Evolutionary conservation across 352 stramenopile genomes (phyloP), one percentile per base, ranked within the genome.

Genomic region (Phytophthora pseudosyringae): DNA sequence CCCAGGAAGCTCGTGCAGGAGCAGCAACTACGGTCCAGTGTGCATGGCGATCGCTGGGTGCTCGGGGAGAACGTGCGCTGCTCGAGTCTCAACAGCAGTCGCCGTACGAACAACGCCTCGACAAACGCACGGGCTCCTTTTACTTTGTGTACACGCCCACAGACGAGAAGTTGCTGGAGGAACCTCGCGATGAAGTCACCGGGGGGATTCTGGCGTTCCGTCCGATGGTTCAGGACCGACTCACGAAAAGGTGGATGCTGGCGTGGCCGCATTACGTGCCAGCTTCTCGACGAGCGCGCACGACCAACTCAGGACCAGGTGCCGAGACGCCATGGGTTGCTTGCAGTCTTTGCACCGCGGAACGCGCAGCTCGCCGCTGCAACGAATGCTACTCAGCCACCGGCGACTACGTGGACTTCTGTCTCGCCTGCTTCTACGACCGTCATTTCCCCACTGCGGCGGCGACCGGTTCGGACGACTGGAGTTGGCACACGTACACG

Each of bases 401-500:
- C 0, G 86, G 86, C 3, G 86, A 93, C 60, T 93, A 86, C 54
- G 64, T 93, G 31, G 77, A 95, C 57, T 80, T 81, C 51, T 95
- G 86, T 26, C 70, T 93, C 26, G 80, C 73, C 18, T 95, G 86
- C 66, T 95, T 90, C 65, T 89, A 76, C 50, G 78, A 93, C 40
- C 52, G 41, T 2, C 82, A 93, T 31, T 68, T 79, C 8, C 56
- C 60, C 11, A 59, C 71, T 35, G 58, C 66, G 0, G 64, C 55
- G 6, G 56, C 57, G 35, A 76, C 63, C 16, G 53, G 38, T n/a
- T 54, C 36, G 6, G 66, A 74, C 16, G 66, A 71, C 39, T 55
- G 67, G 16, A 64, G 56, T 8, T 88, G 76, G 81, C 86, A 95
- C 67, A 65, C 81, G 43, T 95, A 90, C 67, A 71, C 68, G 45